Evolutionary conservation across 345 rosid genomes (phyloP).

Genomic region (Syzygium grande): DNA sequence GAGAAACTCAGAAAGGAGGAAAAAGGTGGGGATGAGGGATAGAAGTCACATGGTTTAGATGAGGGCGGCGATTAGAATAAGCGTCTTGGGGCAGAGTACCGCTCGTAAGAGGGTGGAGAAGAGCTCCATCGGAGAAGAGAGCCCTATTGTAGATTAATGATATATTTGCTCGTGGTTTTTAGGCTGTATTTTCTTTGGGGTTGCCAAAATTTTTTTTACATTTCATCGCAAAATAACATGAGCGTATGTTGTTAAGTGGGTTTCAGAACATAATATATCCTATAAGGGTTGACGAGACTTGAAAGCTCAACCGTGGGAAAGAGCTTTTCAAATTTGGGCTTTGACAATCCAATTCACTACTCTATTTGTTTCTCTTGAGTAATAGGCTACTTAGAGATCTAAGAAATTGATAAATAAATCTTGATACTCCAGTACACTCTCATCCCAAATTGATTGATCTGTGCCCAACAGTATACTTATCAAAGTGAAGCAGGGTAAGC

Average conservation of each 20-base stretch:
- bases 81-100: neutral
- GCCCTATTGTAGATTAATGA: neutral
- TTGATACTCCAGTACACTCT: neutral
- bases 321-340: neutral
- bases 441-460: neutral
- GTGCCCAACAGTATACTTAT: neutral
- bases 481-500: neutral
- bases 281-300: neutral
- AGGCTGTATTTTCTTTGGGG: neutral
- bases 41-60: neutral
- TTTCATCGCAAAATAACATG: neutral
- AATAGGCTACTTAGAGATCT: neutral
- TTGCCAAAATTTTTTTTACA: fast-evolving
- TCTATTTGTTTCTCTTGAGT: neutral
- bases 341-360: neutral
- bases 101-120: neutral
- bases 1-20: neutral
- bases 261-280: neutral
- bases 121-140: neutral
- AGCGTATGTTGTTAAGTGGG: neutral
- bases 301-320: too few species aligned
- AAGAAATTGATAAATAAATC: neutral
- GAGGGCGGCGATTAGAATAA: neutral
- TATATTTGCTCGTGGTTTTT: neutral
- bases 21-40: neutral